A percentile compares a stretch with the other conserved stretches of the same genome.
phyloP scores from a whole-genome alignment of 208 protist genomes.

The Trichomonas gallinae region DNA sequence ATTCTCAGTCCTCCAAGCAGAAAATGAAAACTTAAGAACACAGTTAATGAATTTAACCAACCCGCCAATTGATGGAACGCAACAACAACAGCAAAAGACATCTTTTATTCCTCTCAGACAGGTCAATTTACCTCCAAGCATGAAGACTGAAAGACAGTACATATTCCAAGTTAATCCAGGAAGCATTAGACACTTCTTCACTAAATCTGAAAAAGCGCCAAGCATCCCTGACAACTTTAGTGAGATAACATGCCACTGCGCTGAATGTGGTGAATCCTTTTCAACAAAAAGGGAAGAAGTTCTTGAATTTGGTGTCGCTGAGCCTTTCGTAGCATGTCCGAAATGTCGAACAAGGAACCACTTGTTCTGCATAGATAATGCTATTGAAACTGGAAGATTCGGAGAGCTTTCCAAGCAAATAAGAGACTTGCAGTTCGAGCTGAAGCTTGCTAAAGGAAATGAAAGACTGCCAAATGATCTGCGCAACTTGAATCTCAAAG shows the following conservation, averaged over 20 bases:
- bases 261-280: neutral
- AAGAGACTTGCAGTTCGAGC: neutral
- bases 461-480: neutral
- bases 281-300: neutral
- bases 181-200: neutral
- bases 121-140: neutral
- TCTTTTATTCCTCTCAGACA: neutral
- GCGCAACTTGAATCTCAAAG: neutral
- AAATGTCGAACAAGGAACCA: neutral
- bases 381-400: neutral
- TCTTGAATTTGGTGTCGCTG: neutral
- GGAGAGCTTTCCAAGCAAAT: neutral
- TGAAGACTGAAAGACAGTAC: neutral
- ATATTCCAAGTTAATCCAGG: neutral
- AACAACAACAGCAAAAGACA: neutral
- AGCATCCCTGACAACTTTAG: neutral
- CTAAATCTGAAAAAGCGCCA: neutral
- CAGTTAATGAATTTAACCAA: neutral
- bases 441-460: neutral
- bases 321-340: neutral
- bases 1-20: neutral
- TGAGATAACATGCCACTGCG: neutral
- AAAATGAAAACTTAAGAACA: neutral
- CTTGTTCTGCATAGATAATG: neutral
- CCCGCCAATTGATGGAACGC: neutral